Percentiles rank a stretch among this genome's conserved stretches.
Conservation (phyloP, 2,329 filamentous ascomycete genomes). For the Dactylellina drechsleri region DNA sequence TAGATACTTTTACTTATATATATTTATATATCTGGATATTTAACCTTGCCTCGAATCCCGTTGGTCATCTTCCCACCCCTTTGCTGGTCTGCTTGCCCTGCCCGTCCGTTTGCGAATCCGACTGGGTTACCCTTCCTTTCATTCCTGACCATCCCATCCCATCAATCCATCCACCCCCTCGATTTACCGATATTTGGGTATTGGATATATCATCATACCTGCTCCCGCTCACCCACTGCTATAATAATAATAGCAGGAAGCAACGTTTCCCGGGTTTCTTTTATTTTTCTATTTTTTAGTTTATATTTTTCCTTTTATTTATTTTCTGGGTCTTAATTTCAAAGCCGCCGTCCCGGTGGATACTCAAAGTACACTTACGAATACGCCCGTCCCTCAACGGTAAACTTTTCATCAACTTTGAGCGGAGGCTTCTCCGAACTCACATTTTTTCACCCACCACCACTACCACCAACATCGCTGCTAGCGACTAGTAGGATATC, state of each 20-base stretch:
- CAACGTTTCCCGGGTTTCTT: too few relatives aligned
- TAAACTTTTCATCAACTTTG: not conserved
- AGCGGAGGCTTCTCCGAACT: not conserved
- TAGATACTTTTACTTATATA: too few relatives aligned
- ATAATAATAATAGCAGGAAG: too few relatives aligned
- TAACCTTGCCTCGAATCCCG: too few relatives aligned
- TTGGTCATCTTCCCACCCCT: not conserved
- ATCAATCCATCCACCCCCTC: slow-evolving; percentile 2
- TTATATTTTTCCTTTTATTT: not conserved
- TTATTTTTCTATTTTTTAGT: too few relatives aligned
- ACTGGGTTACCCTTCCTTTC: slow-evolving; percentile 53
- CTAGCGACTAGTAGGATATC: not conserved
- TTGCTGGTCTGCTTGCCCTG: not conserved
- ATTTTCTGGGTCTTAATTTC: not conserved
- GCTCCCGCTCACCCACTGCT: too few relatives aligned
- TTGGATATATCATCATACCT: too few relatives aligned
- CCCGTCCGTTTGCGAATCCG: slow-evolving; percentile 16
- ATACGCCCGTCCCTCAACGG: not conserved
- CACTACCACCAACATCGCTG: not conserved
- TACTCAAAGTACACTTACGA: too few relatives aligned
- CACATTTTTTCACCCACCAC: too few relatives aligned
- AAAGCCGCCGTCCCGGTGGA: not conserved
- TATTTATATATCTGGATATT: too few relatives aligned
- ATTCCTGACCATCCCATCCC: slow-evolving; percentile 33
- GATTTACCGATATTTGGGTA: not conserved